A percentile compares a stretch with the other conserved stretches of the same genome.
Evolutionary conservation across 345 rosid species (phyloP).

Genomic region (Geranium rotundifolium): DNA sequence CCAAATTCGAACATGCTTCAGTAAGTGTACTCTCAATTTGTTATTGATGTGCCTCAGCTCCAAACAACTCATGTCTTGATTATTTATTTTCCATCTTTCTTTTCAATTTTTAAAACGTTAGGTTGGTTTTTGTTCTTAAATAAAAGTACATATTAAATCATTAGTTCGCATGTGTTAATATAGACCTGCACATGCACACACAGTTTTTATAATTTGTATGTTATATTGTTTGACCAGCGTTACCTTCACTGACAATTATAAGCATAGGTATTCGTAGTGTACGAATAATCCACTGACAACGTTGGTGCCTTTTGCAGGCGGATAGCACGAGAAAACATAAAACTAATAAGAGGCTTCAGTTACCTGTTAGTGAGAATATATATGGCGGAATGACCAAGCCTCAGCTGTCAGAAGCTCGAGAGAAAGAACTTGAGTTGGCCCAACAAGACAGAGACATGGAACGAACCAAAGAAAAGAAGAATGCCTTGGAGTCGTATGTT

Average conservation of each 20-base stretch:
- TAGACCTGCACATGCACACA: too few species aligned
- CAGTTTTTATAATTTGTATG: too few species aligned
- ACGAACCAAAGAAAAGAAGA: constrained; percentile 43
- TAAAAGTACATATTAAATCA: too few species aligned
- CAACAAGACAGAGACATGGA: constrained; percentile 38
- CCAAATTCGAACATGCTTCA: constrained; percentile 19
- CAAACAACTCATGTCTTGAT: too few species aligned
- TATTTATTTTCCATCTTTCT: too few species aligned
- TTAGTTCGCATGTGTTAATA: too few species aligned
- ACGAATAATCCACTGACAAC: background rate
- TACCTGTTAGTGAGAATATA: constrained; percentile 32
- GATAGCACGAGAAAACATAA: constrained; percentile 19
- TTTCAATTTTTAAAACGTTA: too few species aligned
- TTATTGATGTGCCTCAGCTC: background rate
- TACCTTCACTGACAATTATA: too few species aligned
- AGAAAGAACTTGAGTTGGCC: constrained; percentile 37
- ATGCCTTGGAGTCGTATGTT: constrained; percentile 52
- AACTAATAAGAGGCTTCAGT: constrained; percentile 22
- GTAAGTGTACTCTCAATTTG: constrained; percentile 16
- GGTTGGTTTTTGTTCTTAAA: too few species aligned
- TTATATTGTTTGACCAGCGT: too few species aligned
- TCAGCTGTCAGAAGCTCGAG: constrained; percentile 34
- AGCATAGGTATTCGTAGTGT: too few species aligned
- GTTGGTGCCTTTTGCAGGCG: constrained; percentile 20
- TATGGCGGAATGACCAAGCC: constrained; percentile 30